Conservation (phyloP, 2,329 filamentous ascomycete genomes). For the Claviceps paspali region DNA sequence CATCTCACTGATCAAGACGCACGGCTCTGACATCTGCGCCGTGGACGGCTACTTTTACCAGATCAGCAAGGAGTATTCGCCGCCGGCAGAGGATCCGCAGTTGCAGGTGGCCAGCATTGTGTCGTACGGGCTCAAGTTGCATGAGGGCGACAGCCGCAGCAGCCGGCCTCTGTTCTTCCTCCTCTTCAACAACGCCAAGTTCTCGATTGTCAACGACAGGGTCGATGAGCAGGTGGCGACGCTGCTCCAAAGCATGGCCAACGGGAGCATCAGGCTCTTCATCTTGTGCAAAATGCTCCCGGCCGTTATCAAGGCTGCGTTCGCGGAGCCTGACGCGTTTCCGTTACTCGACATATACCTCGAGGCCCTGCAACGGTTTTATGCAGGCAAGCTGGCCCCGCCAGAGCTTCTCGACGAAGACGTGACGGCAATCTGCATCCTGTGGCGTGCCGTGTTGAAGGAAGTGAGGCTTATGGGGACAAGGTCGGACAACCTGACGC, state of each 20-base stretch:
- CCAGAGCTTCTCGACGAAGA: constrained; percentile 21
- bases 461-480: constrained; percentile 14
- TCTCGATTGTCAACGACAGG: constrained; percentile 32
- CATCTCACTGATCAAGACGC: constrained; percentile 37
- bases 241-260: constrained; percentile 32
- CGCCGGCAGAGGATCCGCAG: constrained; percentile 38
- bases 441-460: constrained; percentile 17
- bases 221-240: constrained; percentile 31
- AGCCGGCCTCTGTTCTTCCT: constrained; percentile 39
- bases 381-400: constrained; percentile 20
- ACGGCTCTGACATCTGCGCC: constrained; percentile 36
- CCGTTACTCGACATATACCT: constrained; percentile 35
- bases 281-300: constrained; percentile 38
- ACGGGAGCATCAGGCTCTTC: constrained; percentile 28
- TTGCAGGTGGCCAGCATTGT: constrained; percentile 40
- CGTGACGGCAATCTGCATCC: constrained; percentile 16
- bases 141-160: constrained; percentile 33
- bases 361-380: constrained; percentile 23
- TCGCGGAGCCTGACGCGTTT: constrained; percentile 23
- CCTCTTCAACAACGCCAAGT: constrained; percentile 41
- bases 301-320: constrained; percentile 28
- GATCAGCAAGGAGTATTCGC: constrained; percentile 39
- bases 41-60: constrained; percentile 42
- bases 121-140: constrained; percentile 38
- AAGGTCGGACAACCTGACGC: constrained; percentile 8